These are phyloP conservation scores for Colletotrichum agaves DNA, from an alignment of 2,329 filamentous ascomycete species.

Conservation along the genomic window DNA sequence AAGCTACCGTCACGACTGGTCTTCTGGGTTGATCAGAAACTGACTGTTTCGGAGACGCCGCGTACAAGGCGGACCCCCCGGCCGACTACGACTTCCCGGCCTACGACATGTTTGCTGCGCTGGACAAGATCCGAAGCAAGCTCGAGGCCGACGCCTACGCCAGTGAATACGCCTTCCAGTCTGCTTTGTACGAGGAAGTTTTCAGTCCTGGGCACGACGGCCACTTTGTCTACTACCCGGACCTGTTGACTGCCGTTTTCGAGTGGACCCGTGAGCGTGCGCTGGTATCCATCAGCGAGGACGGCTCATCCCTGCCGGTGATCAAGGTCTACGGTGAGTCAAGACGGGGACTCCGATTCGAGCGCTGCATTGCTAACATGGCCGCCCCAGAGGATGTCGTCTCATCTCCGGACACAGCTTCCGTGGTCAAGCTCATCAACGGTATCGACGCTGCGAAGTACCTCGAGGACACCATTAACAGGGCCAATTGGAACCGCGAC, in stretches of 20 bases:
- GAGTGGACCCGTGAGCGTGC: conserved; percentile 49
- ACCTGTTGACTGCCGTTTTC: conserved; percentile 51
- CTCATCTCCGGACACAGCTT: conserved; percentile 42
- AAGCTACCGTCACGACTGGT: conserved; percentile 12
- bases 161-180: conserved; percentile 54
- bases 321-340: conserved; percentile 57
- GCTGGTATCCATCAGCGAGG: conserved; percentile 54
- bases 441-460: conserved; percentile 41
- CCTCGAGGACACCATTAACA: conserved; percentile 39
- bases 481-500: conserved; percentile 41
- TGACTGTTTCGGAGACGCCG: conserved; percentile 44
- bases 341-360: neutral
- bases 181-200: conserved; percentile 51
- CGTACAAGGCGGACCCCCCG: conserved; percentile 63
- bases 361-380: neutral
- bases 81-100: conserved; percentile 58
- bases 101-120: conserved; percentile 50
- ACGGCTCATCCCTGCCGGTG: conserved; percentile 49
- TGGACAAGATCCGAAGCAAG: conserved; percentile 47
- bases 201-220: conserved; percentile 54
- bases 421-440: conserved; percentile 43
- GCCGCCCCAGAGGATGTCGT: conserved; percentile 43
- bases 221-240: conserved; percentile 54
- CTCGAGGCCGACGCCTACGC: conserved; percentile 48
- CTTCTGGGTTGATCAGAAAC: neutral